Conservation (phyloP, 345 rosid species). For the Rhodamnia rubescens region DNA sequence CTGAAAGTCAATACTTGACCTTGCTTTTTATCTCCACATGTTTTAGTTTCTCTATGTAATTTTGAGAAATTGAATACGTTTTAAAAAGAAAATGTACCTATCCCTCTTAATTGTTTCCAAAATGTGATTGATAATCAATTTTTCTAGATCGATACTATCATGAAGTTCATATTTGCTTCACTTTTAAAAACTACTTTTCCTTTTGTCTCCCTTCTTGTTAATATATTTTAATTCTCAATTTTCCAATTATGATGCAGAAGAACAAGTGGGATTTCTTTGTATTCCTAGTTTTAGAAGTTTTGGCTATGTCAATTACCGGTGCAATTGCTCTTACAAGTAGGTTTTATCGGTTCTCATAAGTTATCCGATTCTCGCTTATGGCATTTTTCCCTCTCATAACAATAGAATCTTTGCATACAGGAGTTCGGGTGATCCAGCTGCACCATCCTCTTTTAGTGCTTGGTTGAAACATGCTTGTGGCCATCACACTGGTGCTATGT, state of each 20-base stretch:
- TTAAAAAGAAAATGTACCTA: background rate
- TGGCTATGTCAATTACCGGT: constrained; percentile 76
- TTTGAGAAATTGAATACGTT: background rate
- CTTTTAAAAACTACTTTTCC: background rate
- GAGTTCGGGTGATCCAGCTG: constrained; percentile 59
- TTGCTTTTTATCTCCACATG: background rate
- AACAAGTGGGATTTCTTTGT: constrained; percentile 85
- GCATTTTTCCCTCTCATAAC: background rate
- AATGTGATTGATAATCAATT: background rate
- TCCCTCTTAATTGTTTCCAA: background rate
- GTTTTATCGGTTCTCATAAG: constrained; percentile 8
- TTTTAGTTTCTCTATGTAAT: background rate
- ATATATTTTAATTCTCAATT: background rate
- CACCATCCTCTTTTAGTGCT: constrained; percentile 66
- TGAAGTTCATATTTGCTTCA: background rate
- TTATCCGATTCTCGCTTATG: background rate
- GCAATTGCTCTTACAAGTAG: constrained; percentile 67
- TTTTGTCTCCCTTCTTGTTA: background rate
- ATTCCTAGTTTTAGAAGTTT: constrained; percentile 69
- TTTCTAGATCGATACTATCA: background rate
- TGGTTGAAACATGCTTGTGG: constrained; percentile 49
- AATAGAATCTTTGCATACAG: constrained; percentile 22
- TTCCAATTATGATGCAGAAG: constrained; percentile 46
- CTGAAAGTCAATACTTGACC: background rate
- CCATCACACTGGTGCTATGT: constrained; percentile 60